phyloP scores from a whole-genome alignment of 2,329 filamentous ascomycete genomes.

The Zasmidium citrigriseum region DNA sequence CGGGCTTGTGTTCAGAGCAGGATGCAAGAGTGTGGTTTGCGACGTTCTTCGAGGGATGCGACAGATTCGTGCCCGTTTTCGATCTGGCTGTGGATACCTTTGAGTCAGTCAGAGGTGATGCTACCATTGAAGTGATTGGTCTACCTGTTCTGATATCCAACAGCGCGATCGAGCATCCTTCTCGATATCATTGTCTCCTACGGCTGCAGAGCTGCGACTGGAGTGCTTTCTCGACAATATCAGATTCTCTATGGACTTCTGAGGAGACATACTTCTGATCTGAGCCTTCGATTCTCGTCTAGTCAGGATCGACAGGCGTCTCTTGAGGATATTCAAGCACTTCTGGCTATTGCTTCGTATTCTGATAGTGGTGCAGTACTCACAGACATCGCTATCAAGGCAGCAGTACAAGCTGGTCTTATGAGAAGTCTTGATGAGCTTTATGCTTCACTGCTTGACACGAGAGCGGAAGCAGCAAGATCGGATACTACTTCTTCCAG shows the following conservation, averaged over 20 bases:
- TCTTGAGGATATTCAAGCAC: slow-evolving; percentile 54
- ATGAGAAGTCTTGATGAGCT: slow-evolving; percentile 18
- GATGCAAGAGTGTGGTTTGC: slow-evolving; percentile 12
- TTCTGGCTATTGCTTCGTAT: slow-evolving; percentile 56
- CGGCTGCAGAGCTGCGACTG: slow-evolving; percentile 52
- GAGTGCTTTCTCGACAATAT: slow-evolving; percentile 42
- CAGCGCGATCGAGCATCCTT: slow-evolving; percentile 49
- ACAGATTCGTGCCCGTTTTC: slow-evolving; percentile 54
- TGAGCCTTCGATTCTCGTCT: slow-evolving; percentile 43
- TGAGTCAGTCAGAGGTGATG: slow-evolving; percentile 40
- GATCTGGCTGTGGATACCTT: slow-evolving; percentile 49
- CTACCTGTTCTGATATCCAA: background rate
- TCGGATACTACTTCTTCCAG: background rate
- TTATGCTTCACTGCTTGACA: background rate
- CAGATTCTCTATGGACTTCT: slow-evolving; percentile 35
- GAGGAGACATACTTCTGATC: slow-evolving; percentile 47
- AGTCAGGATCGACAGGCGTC: slow-evolving; percentile 32
- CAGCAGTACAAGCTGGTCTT: slow-evolving; percentile 53
- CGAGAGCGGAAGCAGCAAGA: background rate
- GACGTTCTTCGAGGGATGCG: slow-evolving; percentile 31
- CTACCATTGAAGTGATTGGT: background rate
- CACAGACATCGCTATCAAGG: slow-evolving; percentile 52
- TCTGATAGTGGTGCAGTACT: slow-evolving; percentile 54
- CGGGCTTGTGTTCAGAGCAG: slow-evolving; percentile 3
- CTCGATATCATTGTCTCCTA: slow-evolving; percentile 56